Base-by-base conservation (phyloP, 2,329 filamentous ascomycete species). In the Fonsecaea multimorphosa region DNA sequence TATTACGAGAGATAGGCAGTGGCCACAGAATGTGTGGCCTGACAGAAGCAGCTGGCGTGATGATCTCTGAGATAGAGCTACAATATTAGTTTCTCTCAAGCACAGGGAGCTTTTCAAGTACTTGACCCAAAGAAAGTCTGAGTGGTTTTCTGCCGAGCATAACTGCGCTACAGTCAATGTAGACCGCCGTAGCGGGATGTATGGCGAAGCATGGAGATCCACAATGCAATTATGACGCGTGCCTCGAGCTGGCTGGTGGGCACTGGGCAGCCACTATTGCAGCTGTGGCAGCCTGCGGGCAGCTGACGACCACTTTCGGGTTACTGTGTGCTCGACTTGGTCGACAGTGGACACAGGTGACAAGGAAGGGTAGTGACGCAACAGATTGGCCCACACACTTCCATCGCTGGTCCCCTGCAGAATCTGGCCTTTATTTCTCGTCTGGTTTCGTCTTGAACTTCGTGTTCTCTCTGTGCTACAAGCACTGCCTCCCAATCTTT, bases 331-430 rank as follows among this genome's bases (percentile, higher is more conserved):
- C 31, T 22, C 59, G 12, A 36, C 29, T 40, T 38, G 19, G 19
- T 27, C 27, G 11, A 29, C 29, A 38, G 19, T 27, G n/a, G 11
- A 29, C 29, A 38, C 1, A 27, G 58, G 44, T 60, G 46, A 44
- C 59, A 31, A 31, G n/a, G n/a, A n/a, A n/a, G n/a, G n/a, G n/a
- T n/a, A 31, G 59, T 60, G 58, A 60, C 58, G 58, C 58, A 60
- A 38, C 29, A 36, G n/a, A 51, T 1, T 11, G 22, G 55, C 36
- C 36, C 44, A 44, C 56, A 46, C n/a, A 58, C 19, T 49, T 31
- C 24, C 38, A 58, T 38, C n/a, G 6, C 19, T 22, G 19, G 51
- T 29, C 36, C 19, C 44, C 44, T 49, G 44, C 22, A 49, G 44
- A 58, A 22, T 51, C 24, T 60, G 58, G 27, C 58, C 58, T 60